Percentiles rank a stretch among this genome's conserved stretches.
Conservation (phyloP, 495 filamentous ascomycete species). For the Neurospora sp. region DNA sequence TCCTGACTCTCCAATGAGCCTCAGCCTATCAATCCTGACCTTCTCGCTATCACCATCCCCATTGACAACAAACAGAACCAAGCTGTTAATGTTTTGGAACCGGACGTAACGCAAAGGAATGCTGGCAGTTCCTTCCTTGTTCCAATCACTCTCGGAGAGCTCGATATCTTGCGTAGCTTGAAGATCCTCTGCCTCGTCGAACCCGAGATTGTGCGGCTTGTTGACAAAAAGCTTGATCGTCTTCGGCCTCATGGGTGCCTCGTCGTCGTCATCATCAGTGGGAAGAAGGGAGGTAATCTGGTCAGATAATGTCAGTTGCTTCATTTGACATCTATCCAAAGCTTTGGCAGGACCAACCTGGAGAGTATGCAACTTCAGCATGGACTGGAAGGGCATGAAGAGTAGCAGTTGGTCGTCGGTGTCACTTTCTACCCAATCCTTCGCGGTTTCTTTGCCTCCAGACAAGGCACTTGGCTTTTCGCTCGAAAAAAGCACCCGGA, state of each 20-base stretch:
- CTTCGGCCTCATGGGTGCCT: constrained; percentile 74
- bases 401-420: constrained; percentile 98
- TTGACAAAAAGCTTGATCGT: constrained; percentile 80
- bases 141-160: constrained; percentile 72
- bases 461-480: constrained; percentile 55
- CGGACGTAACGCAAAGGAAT: constrained; percentile 85
- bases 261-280: constrained; percentile 44
- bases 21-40: constrained; percentile 72
- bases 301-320: constrained; percentile 6
- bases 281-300: constrained; percentile 78
- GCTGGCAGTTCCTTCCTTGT: constrained; percentile 77
- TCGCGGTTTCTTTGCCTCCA: constrained; percentile 48
- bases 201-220: constrained; percentile 76
- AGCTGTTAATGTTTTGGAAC: constrained; percentile 81
- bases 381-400: constrained; percentile 81
- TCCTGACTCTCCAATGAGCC: constrained; percentile 83
- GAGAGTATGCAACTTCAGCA: constrained; percentile 81
- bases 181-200: constrained; percentile 89
- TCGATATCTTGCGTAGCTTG: constrained; percentile 65
- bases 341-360: constrained; percentile 28
- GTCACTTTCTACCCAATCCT: constrained; percentile 96
- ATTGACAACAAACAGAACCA: constrained; percentile 84
- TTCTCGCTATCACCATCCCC: constrained; percentile 78
- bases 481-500: constrained; percentile 60
- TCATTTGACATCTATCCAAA: not conserved